A percentile compares a stretch with the other conserved stretches of the same genome.
Conservation (phyloP, 208 protist genomes). For the Crithidia brevicula region DNA sequence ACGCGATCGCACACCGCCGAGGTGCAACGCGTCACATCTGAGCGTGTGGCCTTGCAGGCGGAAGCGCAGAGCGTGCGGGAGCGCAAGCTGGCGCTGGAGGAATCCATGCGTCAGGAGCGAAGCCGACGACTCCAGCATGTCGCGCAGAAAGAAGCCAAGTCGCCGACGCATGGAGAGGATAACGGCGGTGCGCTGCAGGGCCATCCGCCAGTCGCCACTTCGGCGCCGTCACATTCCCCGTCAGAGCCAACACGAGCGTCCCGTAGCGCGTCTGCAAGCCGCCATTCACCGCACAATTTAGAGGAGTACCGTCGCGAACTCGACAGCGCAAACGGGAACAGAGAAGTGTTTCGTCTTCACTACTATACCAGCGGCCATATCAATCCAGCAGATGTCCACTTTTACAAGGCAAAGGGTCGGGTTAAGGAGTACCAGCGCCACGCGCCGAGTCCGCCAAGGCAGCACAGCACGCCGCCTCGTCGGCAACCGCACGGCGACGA, state of each 20-base stretch:
- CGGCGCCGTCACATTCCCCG: not conserved
- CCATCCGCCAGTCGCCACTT: not conserved
- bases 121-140: constrained; percentile 23
- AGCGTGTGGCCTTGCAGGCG: constrained; percentile 10
- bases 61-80: constrained; percentile 17
- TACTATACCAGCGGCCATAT: constrained; percentile 30
- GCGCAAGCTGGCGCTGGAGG: constrained; percentile 21
- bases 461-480: not conserved
- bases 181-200: not conserved
- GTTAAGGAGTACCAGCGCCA: constrained; percentile 25
- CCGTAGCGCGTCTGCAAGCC: not conserved
- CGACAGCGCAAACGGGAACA: constrained; percentile 18
- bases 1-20: constrained; percentile 18
- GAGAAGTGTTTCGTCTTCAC: constrained; percentile 10
- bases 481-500: not conserved
- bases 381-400: constrained; percentile 27
- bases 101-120: constrained; percentile 32
- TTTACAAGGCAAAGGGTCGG: constrained; percentile 18
- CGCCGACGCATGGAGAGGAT: not conserved
- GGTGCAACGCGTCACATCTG: constrained; percentile 13
- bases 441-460: constrained; percentile 13
- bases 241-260: not conserved
- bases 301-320: constrained; percentile 35
- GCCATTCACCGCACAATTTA: not conserved
- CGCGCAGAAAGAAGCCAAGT: not conserved